phyloP scores from a whole-genome alignment of 1,139 yeast species.

The Groenewaldozyma sp. region DNA sequence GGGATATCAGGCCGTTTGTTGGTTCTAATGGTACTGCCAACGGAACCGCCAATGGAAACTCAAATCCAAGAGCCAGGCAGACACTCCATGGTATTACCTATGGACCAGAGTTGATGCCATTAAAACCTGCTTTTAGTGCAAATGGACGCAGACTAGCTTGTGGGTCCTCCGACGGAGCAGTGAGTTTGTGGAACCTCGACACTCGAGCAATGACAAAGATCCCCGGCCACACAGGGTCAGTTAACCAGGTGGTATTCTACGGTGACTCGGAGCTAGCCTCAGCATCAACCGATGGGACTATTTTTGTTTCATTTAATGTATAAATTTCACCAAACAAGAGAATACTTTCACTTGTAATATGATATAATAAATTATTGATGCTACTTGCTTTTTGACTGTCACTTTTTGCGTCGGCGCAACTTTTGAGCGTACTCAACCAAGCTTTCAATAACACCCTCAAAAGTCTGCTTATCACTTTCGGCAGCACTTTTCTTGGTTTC shows the following conservation, averaged over 20 bases:
- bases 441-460: constrained; percentile 63
- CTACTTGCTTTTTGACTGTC: too few relatives aligned
- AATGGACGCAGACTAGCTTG: constrained; percentile 37
- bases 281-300: constrained; percentile 22
- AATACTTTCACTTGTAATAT: too few relatives aligned
- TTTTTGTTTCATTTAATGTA: constrained; percentile 7
- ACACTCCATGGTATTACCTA: constrained; percentile 7
- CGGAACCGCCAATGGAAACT: neutral
- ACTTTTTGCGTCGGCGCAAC: too few relatives aligned
- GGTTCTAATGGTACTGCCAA: constrained; percentile 24
- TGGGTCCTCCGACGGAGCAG: constrained; percentile 56
- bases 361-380: constrained; percentile 5
- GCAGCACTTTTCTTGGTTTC: constrained; percentile 36
- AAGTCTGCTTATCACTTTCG: constrained; percentile 48
- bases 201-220: constrained; percentile 42
- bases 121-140: constrained; percentile 39
- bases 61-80: constrained; percentile 10
- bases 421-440: constrained; percentile 60
- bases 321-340: too few relatives aligned
- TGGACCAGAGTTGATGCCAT: constrained; percentile 39
- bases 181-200: constrained; percentile 53
- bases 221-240: constrained; percentile 55
- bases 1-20: constrained; percentile 42
- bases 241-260: constrained; percentile 46
- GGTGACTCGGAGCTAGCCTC: constrained; percentile 17